Evolutionary conservation across 306 rosid species (phyloP), one percentile per base, ranked within the genome.

Genomic region (Cajanus cajan): DNA sequence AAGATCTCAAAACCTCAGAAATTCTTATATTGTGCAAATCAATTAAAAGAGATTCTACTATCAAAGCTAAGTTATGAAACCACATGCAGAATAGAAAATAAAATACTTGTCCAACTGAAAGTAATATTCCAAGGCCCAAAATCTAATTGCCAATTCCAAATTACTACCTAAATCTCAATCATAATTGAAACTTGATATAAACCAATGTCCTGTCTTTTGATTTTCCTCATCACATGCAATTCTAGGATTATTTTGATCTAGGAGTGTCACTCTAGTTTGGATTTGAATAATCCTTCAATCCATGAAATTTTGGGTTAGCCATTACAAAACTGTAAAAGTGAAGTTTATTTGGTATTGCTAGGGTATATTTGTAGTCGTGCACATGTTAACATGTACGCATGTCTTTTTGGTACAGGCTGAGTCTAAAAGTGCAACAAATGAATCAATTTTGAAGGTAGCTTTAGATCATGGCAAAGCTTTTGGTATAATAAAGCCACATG

Each of bases 391-490:
- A 16, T 55, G 68, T 39, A 41, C 16, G 45, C n/a, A 69, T 77
- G 19, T 71, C 24, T 77, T 6, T 55, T 64, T 12, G 65, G 16
- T 73, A 51, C 85, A 93, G 98, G 98, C 98, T 4, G 98, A 91
- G 84, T 87, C 95, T 9, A 90, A 86, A 8, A 85, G 84, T 71
- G 90, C 86, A 63, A 87, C 98, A 71, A 93, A 90, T 21, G 98
- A 93, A 61, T 93, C 98, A 0, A 90, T 93, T 85, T 82, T 93
- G 48, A 93, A 93, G 92, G 97, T 91, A 45, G 95, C 98, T 14
- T 90, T 93, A 74, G 97, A 91, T 64, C 93, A 91, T 71, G 98
- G 98, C 73, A 93, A 91, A 85, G 85, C 88, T 40, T 70, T 76
- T 0, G 97, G 95, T 44, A 88, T 93, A 12, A 70, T 93, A 22